Evolutionary conservation across 108 stramenopile genomes (phyloP), one percentile per base, ranked within the genome.

Genomic region (Schizochytrium sp.): DNA sequence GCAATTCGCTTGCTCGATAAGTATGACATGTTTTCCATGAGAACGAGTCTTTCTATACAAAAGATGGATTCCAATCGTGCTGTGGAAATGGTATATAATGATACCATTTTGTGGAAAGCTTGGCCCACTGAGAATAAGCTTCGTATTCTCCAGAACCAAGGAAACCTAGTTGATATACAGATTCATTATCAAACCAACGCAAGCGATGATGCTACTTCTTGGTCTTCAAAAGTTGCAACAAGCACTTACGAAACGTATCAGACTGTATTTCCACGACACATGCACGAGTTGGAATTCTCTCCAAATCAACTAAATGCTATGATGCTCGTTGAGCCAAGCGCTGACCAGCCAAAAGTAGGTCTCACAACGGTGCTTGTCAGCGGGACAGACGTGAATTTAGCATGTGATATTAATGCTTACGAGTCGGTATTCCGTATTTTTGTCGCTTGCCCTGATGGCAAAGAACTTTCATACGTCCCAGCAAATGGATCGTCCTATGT

Each of bases 1-100:
- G 12, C 28, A 10, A 53, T 83, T n/a, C 47, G 76, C 10, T n/a
- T 40, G 10, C 76, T 83, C 55, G 76, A 83, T 53, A 83, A 83
- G 53, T 83, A 83, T 42, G 76, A 83, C 28, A 56, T 83, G 4
- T 83, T 55, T 42, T 10, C 15, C 12, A 44, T 38, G 64, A 7
- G 64, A 28, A 44, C 42, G 5, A 38, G 40, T 0, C 10, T 69
- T 44, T 38, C 64, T 12, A 3, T 44, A 38, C 64, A 69, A 44
- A 38, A 15, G 10, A 44, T 44, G 5, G 64, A 69, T 3, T 44
- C 40, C 2, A 69, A 69, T 15, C 64, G 64, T 7, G 64, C 64
- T 10, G 64, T 69, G 12, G 64, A 69, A 3, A 7, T 5, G 64
- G 64, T 15, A 8, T 3, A 8, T 8, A 44, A 5, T 10, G 57